Evolutionary conservation across 73 alveolate species (phyloP), one percentile per base, ranked within the genome.

Genomic region (Urostyla sp.): DNA sequence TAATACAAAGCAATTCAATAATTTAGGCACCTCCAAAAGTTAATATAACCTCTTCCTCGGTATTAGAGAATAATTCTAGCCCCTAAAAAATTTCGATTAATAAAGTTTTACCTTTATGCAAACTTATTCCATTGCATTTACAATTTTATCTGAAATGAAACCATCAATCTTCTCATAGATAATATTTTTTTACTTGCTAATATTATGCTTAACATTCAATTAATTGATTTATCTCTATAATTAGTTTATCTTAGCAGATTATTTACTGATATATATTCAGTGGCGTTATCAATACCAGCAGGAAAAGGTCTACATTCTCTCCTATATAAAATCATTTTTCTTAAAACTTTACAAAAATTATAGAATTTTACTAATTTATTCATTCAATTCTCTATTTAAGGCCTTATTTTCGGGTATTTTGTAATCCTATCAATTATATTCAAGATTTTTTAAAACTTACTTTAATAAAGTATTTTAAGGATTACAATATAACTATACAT

Each of bases 201-300:
- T 55, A 18, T 30, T 58, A n/a, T 50, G 27, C 63, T 74, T 36
- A 24, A 59, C 56, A 53, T 74, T 54, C 13, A 35, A 18, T 30
- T 53, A 20, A 13, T 53, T 27, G 3, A 34, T 50, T 7, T 20
- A 27, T 34, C 15, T 48, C 75, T 44, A 51, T 44, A 20, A 32
- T 7, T 18, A 61, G 7, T 34, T 5, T 6, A 34, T 24, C 16
- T 8, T 18, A 35, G 5, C 11, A 16, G 8, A 26, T 57, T 13
- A 35, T 8, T 61, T 35, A 61, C 73, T 46, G 27, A 40, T 3
- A 67, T 31, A 15, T 18, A 30, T 11, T 20, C 23, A 72, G 30
- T 72, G 3, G 87, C 76, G 46, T 55, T 15, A 2, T 74, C 87
- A 20, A 74, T n/a, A 5, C 87, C 87, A 8, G 87, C 56, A 10